These are phyloP conservation scores for Jimgerdemannia flammicorona DNA, from an alignment of 192 early-diverging fungal genomes.

Conservation along the genomic window DNA sequence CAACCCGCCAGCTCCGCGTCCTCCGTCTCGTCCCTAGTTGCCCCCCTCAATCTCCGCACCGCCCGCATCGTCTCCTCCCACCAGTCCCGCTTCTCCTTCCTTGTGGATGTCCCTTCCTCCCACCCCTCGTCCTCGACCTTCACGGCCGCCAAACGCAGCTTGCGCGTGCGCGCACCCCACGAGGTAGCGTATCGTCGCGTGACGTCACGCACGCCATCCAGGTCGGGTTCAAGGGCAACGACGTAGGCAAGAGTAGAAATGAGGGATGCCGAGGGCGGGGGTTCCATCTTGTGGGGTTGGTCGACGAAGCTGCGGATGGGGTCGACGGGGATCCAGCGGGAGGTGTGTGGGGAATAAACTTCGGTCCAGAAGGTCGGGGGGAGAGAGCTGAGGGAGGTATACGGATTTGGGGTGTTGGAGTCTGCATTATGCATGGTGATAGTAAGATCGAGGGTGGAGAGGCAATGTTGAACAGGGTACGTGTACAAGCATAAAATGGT, in stretches of 20 bases:
- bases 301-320: conserved; percentile 50
- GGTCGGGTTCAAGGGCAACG: conserved; percentile 52
- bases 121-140: conserved; percentile 33
- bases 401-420: not conserved
- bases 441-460: no score
- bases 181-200: conserved; percentile 61
- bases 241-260: conserved; percentile 59
- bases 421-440: not conserved
- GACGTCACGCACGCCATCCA: conserved; percentile 53
- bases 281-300: conserved; percentile 53
- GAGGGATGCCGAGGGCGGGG: conserved; percentile 27
- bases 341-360: conserved; percentile 41
- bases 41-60: conserved; percentile 7
- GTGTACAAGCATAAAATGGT: not conserved
- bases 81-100: conserved; percentile 32
- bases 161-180: conserved; percentile 50
- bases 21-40: conserved; percentile 40
- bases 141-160: conserved; percentile 34
- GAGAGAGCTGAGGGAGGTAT: not conserved
- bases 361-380: conserved; percentile 68
- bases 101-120: conserved; percentile 19
- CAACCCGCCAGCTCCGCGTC: conserved; percentile 40
- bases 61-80: conserved; percentile 26
- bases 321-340: conserved; percentile 64
- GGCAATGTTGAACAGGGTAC: no score